Conservation (phyloP, 208 protist species). For the Leishmania mexicana region DNA sequence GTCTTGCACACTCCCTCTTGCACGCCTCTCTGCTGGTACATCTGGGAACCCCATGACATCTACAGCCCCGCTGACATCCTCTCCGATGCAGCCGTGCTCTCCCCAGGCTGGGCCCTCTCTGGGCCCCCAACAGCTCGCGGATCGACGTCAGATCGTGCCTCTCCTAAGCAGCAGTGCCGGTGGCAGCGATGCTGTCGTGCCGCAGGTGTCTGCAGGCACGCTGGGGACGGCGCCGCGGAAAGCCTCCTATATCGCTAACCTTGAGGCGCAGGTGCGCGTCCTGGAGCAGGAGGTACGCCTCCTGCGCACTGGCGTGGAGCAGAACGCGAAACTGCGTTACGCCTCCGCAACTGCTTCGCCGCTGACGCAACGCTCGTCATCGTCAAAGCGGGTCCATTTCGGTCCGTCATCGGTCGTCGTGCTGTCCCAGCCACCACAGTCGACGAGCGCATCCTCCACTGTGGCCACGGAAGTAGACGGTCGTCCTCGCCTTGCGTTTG, state of each 20-base stretch:
- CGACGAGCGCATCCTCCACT: not conserved
- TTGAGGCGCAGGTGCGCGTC: conserved; percentile 56
- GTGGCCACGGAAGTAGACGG: not conserved
- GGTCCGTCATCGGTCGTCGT: conserved; percentile 16
- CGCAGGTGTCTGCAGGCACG: not conserved
- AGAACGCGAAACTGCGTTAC: conserved; percentile 19
- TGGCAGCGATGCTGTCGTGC: not conserved
- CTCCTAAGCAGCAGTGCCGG: not conserved
- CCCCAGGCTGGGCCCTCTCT: not conserved
- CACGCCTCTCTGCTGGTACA: not conserved
- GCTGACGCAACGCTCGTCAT: not conserved
- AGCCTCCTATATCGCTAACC: conserved; percentile 33
- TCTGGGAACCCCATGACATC: not conserved
- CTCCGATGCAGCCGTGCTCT: not conserved
- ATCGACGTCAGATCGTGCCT: conserved; percentile 2
- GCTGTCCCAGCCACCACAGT: not conserved
- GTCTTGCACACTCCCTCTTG: not conserved
- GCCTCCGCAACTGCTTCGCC: not conserved
- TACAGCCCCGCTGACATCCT: not conserved
- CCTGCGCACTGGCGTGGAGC: conserved; percentile 32
- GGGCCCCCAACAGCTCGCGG: not conserved
- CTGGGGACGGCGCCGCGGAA: not conserved
- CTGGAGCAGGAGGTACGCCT: conserved; percentile 63
- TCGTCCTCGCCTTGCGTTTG: conserved; percentile 29
- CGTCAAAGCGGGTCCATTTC: conserved; percentile 23